A percentile compares a stretch with the other conserved stretches of the same genome.
Evolutionary conservation across 2,329 filamentous ascomycete species (phyloP).

Genomic region (Scedosporium boydii): DNA sequence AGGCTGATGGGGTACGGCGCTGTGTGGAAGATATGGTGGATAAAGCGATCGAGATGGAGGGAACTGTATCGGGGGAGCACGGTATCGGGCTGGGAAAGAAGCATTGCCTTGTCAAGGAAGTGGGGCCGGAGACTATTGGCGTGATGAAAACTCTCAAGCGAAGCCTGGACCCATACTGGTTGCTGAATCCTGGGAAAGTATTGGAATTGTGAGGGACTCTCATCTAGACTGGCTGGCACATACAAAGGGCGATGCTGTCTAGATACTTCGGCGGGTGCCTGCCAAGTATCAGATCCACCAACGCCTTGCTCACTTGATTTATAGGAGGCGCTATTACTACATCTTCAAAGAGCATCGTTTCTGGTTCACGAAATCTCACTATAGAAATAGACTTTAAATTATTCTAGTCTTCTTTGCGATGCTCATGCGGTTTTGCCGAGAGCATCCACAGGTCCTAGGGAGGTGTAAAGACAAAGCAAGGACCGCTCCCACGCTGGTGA

Average conservation of each 20-base stretch:
- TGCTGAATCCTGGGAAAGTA: conserved; percentile 62
- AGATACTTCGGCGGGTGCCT: neutral
- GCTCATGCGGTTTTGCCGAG: no score
- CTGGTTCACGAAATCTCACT: no score
- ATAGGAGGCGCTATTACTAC: no score
- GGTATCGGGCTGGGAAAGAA: conserved; percentile 62
- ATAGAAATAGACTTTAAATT: no score
- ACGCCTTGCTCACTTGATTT: no score
- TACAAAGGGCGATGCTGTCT: neutral
- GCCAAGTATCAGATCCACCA: neutral
- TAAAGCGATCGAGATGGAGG: conserved; percentile 59
- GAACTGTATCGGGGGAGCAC: conserved; percentile 64
- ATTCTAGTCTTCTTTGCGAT: no score
- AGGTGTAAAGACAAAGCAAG: no score
- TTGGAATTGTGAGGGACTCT: conserved; percentile 36
- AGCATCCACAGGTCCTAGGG: no score
- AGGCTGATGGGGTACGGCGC: conserved; percentile 43
- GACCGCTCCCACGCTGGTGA: no score
- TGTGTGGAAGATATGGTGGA: conserved; percentile 63
- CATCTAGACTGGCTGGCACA: neutral
- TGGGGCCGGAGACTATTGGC: conserved; percentile 52
- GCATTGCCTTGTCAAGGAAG: conserved; percentile 49
- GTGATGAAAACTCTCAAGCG: conserved; percentile 58
- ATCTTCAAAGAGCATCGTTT: no score
- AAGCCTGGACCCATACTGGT: conserved; percentile 55